Evolutionary conservation across 192 early-diverging fungal genomes (phyloP).

Genomic region (Podochytrium sp.): DNA sequence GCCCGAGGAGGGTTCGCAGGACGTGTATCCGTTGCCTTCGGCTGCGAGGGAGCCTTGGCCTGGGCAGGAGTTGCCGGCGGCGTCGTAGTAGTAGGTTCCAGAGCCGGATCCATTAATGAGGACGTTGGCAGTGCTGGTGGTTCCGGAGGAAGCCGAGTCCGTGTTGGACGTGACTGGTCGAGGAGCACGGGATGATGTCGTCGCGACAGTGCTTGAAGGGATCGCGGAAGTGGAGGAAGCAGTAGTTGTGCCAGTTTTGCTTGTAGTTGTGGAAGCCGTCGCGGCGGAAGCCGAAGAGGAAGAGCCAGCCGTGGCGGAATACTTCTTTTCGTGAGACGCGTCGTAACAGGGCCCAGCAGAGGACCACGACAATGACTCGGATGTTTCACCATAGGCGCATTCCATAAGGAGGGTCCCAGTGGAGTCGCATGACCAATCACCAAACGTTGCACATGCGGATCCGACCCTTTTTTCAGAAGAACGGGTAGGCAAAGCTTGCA

Average conservation of each 20-base stretch:
- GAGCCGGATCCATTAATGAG: neutral
- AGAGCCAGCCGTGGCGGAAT: neutral
- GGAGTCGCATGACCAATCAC: conserved; percentile 5
- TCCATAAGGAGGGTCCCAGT: neutral
- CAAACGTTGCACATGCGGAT: neutral
- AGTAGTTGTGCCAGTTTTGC: neutral
- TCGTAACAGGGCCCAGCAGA: neutral
- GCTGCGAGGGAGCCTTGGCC: neutral
- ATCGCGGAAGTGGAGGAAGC: neutral
- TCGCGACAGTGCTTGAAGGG: neutral
- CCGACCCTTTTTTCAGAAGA: too few species aligned
- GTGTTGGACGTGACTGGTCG: neutral
- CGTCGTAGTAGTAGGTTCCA: conserved; percentile 20
- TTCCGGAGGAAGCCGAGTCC: neutral
- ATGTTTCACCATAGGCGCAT: neutral
- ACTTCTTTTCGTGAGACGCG: neutral
- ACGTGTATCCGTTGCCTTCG: conserved; percentile 20
- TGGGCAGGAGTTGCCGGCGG: neutral
- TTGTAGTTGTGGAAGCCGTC: neutral
- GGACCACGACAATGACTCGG: neutral
- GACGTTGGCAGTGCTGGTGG: conserved; percentile 11
- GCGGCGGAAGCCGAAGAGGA: neutral
- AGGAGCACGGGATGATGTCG: neutral
- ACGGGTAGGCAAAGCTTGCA: too few species aligned
- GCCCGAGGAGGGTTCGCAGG: conserved; percentile 18